phyloP scores from a whole-genome alignment of 2,329 filamentous ascomycete genomes.

The Sporothrix pseudoabietina region DNA sequence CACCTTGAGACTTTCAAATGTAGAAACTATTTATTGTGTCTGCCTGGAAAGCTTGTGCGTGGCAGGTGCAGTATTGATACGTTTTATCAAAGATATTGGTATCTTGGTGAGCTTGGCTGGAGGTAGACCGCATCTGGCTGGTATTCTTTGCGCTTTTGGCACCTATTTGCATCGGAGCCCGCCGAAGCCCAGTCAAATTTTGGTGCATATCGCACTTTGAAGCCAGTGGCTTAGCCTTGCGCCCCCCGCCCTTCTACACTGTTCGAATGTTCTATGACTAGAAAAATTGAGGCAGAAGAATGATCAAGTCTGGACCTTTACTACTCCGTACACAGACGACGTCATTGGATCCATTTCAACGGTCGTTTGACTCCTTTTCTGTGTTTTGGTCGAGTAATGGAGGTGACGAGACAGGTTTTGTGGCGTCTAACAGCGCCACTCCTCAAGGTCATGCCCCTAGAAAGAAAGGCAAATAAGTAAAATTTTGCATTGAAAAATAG shows the following conservation, averaged over 20 bases:
- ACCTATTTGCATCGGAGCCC: conserved; percentile 2
- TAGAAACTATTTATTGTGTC: neutral
- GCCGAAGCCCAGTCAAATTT: neutral
- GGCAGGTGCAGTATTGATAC: neutral
- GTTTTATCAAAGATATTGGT: neutral
- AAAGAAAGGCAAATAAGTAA: neutral
- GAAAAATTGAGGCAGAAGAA: neutral
- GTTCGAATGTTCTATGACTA: neutral
- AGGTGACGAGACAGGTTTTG: neutral
- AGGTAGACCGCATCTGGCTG: conserved; percentile 1
- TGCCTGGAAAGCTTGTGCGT: conserved; percentile 8
- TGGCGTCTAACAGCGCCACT: neutral
- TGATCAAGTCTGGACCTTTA: neutral
- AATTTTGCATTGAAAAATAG: neutral
- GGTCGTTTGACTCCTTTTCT: neutral
- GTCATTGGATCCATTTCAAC: neutral
- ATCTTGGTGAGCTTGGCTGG: neutral
- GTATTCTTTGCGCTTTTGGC: neutral
- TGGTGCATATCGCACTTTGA: neutral
- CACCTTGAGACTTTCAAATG: neutral
- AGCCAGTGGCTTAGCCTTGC: neutral
- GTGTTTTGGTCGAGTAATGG: neutral
- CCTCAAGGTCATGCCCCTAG: neutral
- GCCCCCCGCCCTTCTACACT: conserved; percentile 1
- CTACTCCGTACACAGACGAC: neutral